Percentiles rank a stretch among this genome's conserved stretches.
Conservation (phyloP, 805 yeast genomes). For the Clavispora asparagi region DNA sequence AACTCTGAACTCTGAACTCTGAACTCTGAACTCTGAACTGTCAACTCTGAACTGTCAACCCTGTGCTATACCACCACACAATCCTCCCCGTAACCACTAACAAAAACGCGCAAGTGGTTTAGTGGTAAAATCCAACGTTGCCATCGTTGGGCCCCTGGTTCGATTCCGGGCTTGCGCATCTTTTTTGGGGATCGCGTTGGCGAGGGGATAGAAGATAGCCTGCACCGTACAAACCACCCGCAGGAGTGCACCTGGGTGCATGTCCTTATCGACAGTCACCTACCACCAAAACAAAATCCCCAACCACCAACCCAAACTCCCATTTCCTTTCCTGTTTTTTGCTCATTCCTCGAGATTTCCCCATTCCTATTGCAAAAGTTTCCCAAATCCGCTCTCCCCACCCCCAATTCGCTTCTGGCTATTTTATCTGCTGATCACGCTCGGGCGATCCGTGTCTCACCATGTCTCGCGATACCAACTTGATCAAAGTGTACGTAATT, state of each 20-base stretch:
- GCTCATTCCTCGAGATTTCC: neutral
- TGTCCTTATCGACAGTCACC: neutral
- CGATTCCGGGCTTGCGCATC: slow-evolving; percentile 20
- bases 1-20: too few species aligned
- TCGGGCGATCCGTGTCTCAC: neutral
- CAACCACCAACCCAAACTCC: neutral
- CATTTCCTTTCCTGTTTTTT: neutral
- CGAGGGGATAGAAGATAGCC: neutral
- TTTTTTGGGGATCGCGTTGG: too few species aligned
- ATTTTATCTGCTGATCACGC: neutral
- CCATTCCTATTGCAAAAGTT: neutral
- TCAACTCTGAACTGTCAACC: too few species aligned
- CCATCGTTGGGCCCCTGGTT: slow-evolving; percentile 16
- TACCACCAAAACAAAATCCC: neutral
- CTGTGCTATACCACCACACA: too few species aligned
- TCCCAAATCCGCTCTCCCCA: neutral
- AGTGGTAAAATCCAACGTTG: slow-evolving; percentile 16
- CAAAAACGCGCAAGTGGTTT: slow-evolving; percentile 11
- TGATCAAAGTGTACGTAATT: slow-evolving; percentile 3
- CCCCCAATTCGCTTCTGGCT: neutral
- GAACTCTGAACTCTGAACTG: too few species aligned
- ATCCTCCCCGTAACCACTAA: neutral
- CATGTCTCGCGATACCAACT: neutral
- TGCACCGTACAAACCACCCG: neutral
- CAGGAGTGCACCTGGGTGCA: neutral